These are phyloP conservation scores for Lithospermum erythrorhizon DNA, from an alignment of 257 asterid species.

Conservation along the genomic window DNA sequence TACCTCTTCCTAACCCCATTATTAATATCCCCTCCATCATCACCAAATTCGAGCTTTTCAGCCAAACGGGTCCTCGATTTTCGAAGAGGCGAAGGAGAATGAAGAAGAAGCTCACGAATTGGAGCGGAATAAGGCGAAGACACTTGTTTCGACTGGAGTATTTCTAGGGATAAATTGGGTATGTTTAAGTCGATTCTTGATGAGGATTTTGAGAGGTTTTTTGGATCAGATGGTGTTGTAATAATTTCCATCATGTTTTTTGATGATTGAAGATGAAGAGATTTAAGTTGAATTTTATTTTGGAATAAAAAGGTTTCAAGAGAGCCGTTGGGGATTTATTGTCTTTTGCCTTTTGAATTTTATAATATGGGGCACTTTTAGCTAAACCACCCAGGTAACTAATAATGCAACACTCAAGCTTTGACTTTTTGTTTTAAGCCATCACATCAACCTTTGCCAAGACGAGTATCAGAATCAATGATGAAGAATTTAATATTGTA, in stretches of 20 bases:
- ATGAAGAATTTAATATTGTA: no score
- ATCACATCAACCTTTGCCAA: no score
- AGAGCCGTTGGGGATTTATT: conserved; percentile 48
- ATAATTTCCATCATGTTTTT: conserved; percentile 12
- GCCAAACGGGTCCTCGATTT: conserved; percentile 39
- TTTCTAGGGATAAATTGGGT: conserved; percentile 56
- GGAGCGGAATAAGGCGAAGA: conserved; percentile 51
- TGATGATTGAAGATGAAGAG: not conserved
- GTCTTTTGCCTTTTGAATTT: conserved; percentile 9
- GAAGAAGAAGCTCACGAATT: conserved; percentile 45
- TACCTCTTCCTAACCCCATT: conserved; percentile 33
- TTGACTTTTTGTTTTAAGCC: not conserved
- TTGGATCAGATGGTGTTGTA: conserved; percentile 41
- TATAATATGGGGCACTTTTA: no score
- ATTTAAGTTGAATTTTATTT: not conserved
- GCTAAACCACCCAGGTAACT: no score
- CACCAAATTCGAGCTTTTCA: conserved; percentile 41
- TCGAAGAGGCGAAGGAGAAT: conserved; percentile 57
- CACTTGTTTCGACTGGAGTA: conserved; percentile 46
- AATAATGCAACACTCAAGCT: not conserved
- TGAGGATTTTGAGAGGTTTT: no score
- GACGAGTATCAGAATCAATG: no score
- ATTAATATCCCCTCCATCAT: conserved; percentile 33
- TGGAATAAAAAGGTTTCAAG: conserved; percentile 4
- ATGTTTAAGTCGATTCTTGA: conserved; percentile 38